phyloP scores from a whole-genome alignment of 768 basidiomycete species.

The Mycena amicta region DNA sequence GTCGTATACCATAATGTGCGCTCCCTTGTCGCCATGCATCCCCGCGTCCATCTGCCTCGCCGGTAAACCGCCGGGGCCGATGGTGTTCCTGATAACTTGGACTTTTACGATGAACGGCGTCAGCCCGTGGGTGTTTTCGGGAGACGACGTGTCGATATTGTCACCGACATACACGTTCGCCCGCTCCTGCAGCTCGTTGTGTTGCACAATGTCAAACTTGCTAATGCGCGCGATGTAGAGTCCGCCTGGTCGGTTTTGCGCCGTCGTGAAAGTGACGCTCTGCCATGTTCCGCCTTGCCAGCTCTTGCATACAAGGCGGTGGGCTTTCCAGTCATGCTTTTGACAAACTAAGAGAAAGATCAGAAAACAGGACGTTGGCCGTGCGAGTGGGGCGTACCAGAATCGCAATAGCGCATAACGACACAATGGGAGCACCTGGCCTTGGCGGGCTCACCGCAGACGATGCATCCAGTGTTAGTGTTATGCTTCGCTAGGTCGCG shows the following conservation, averaged over 20 bases:
- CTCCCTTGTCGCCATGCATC: neutral
- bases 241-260: neutral
- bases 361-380: neutral
- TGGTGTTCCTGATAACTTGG: slow-evolving; percentile 9
- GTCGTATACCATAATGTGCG: slow-evolving; percentile 14
- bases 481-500: slow-evolving; percentile 15
- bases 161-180: slow-evolving; percentile 1
- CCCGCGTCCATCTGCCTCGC: neutral
- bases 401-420: slow-evolving; percentile 18
- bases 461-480: slow-evolving; percentile 17
- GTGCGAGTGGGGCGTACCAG: slow-evolving; percentile 4
- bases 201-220: slow-evolving; percentile 16
- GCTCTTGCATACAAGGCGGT: slow-evolving; percentile 12
- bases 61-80: neutral
- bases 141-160: neutral
- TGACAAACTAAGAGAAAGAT: slow-evolving; percentile 10
- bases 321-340: slow-evolving; percentile 22
- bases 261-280: slow-evolving; percentile 4
- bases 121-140: slow-evolving; percentile 21
- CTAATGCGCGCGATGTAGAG: slow-evolving; percentile 1
- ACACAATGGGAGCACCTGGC: slow-evolving; percentile 19
- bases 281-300: slow-evolving; percentile 18
- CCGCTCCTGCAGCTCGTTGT: neutral
- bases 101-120: slow-evolving; percentile 20
- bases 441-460: slow-evolving; percentile 19